Evolutionary conservation across 1,139 yeast species (phyloP), one percentile per base, ranked within the genome.

Genomic region (Geotrichum macrosporum): DNA sequence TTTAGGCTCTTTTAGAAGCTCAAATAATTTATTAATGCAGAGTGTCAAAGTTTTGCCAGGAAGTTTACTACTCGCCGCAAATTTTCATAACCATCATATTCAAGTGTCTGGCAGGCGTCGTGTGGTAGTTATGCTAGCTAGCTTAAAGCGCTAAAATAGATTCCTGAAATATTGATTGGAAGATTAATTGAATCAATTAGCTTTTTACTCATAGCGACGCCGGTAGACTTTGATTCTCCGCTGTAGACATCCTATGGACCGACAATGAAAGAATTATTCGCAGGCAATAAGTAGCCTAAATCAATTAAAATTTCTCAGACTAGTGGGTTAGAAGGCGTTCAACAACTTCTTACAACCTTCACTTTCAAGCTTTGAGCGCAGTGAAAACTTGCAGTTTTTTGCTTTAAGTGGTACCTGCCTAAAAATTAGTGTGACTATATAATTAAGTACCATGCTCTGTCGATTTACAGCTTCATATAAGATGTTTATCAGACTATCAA

Each of bases 161-260:
- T 1, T 81, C 95, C 47, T 69, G 35, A 24, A 31, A n/a, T 12
- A 9, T 13, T 31, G 15, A n/a, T n/a, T n/a, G n/a, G n/a, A n/a
- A n/a, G n/a, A n/a, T 31, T 16, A 31, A 16, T 18, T n/a, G 10
- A 16, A 18, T 13, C 5, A 31, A 8, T 16, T 15, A 8, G 35
- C 10, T 4, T 4, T 15, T 9, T 35, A 44, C 57, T 36, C 41
- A 58, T 59, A 31, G 47, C 59, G 43, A 57, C 62, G n/a, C 57
- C 57, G 2, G 64, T 55, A 21, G 77, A 68, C 54, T 80, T 80
- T 45, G 78, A 80, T 57, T 83, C 84, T 22, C 94, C 97, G 1
- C 92, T 87, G 57, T 79, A 85, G 0, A 92, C 78, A 12, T 79
- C 66, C 97, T 97, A 92, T 15, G 94, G 87, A 27, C 87, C 95